phyloP scores from a whole-genome alignment of 306 rosid genomes.

The Citrullus amarus region DNA sequence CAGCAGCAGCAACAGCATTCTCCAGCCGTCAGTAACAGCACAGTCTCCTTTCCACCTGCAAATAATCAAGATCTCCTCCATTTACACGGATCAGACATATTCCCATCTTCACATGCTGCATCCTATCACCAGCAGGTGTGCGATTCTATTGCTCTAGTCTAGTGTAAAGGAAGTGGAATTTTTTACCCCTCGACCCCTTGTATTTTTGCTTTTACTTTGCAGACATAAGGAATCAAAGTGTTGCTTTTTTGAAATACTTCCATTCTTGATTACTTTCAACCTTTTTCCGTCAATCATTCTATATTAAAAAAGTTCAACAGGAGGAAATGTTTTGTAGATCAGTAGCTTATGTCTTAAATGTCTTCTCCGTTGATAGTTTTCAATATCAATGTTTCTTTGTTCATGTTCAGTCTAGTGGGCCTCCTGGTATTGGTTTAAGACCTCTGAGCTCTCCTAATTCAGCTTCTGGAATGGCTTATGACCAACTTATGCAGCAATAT shows the following conservation, averaged over 20 bases:
- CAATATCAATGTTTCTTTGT: background rate
- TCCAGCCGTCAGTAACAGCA: constrained; percentile 66
- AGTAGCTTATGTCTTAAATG: background rate
- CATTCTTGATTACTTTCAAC: background rate
- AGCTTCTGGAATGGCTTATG: constrained; percentile 81
- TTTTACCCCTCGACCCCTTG: background rate
- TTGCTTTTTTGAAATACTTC: background rate
- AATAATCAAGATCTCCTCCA: constrained; percentile 93
- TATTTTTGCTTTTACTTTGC: too few relatives aligned
- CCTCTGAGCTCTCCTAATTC: constrained; percentile 67
- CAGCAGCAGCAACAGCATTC: constrained; percentile 90
- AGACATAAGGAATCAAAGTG: background rate
- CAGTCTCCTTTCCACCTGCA: constrained; percentile 69
- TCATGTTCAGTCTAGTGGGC: constrained; percentile 57
- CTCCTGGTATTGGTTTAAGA: constrained; percentile 95
- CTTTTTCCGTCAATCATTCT: background rate
- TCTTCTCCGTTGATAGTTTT: background rate
- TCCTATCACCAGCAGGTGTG: constrained; percentile 87
- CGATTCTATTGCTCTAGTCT: background rate
- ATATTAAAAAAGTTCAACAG: background rate
- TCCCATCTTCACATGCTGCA: constrained; percentile 84
- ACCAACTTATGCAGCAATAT: constrained; percentile 78
- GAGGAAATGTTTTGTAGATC: background rate
- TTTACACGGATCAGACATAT: constrained; percentile 78
- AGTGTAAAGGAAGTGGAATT: background rate